Conservation (phyloP, 106 monocot genomes). For the Platanthera guangdongensis region DNA sequence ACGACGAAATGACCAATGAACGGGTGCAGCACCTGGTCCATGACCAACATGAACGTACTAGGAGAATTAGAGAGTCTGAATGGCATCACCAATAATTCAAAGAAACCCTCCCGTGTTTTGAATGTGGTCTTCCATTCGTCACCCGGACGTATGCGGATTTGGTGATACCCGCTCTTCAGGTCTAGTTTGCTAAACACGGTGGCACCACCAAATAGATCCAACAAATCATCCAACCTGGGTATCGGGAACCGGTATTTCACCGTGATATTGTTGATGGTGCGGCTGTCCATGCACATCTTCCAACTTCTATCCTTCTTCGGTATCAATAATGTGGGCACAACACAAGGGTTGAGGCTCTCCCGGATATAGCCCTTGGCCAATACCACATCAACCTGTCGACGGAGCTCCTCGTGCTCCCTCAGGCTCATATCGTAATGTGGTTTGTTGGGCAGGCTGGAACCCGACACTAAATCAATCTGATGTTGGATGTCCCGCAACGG, state of each 20-base stretch:
- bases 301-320: too few relatives aligned
- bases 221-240: too few relatives aligned
- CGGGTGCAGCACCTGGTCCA: background rate
- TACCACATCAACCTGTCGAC: background rate
- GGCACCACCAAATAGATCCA: too few relatives aligned
- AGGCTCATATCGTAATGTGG: slow-evolving; percentile 5
- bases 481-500: slow-evolving; percentile 6
- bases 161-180: too few relatives aligned
- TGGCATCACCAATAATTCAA: background rate
- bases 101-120: background rate
- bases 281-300: too few relatives aligned
- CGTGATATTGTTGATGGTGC: too few relatives aligned
- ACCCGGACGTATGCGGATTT: background rate
- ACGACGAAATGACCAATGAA: background rate
- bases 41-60: background rate
- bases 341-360: background rate
- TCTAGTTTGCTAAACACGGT: too few relatives aligned
- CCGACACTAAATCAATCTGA: background rate
- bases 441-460: slow-evolving; percentile 1
- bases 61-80: background rate
- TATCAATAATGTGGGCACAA: too few relatives aligned
- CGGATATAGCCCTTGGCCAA: background rate
- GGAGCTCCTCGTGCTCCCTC: background rate
- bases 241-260: too few relatives aligned
- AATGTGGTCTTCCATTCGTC: background rate